A percentile compares a stretch with the other conserved stretches of the same genome.
Conservation (phyloP, 2,329 filamentous ascomycete genomes). For the Calonectria pseudoturangicola region DNA sequence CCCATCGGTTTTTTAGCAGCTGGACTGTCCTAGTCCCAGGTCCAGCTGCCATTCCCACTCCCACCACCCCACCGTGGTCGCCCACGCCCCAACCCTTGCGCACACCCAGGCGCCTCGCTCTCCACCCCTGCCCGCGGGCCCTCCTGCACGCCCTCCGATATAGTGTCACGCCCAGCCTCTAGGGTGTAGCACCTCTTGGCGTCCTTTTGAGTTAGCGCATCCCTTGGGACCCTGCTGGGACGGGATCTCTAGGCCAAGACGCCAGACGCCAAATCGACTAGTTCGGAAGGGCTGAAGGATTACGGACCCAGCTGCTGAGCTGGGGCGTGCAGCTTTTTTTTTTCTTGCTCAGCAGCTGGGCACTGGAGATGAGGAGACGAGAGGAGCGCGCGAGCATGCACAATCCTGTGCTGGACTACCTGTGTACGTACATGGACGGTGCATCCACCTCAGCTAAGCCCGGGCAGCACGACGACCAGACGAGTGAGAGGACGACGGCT, state of each 20-base stretch:
- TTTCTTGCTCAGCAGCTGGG: conserved; percentile 11
- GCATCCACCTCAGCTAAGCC: conserved; percentile 8
- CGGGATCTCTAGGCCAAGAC: conserved; percentile 56
- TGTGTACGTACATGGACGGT: background rate
- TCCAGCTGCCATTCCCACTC: conserved; percentile 25
- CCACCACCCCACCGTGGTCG: conserved; percentile 4
- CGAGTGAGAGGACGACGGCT: conserved; percentile 7
- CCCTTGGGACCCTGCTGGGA: conserved; percentile 50
- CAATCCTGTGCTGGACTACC: conserved; percentile 9
- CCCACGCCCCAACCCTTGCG: conserved; percentile 22
- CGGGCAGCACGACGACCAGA: background rate
- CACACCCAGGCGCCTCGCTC: conserved; percentile 13
- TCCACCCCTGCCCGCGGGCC: conserved; percentile 11
- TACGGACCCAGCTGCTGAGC: conserved; percentile 52
- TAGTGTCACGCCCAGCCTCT: conserved; percentile 9
- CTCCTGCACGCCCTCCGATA: conserved; percentile 19
- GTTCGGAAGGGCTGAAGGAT: conserved; percentile 63
- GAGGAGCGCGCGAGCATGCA: conserved; percentile 15
- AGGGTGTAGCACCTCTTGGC: conserved; percentile 46
- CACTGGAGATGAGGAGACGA: conserved; percentile 28
- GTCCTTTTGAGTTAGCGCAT: conserved; percentile 46
- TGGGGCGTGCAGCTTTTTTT: conserved; percentile 32
- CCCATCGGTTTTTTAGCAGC: conserved; percentile 24
- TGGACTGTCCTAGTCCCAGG: conserved; percentile 21
- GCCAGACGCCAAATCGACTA: conserved; percentile 57